These are phyloP conservation scores for Nicotiana undulata DNA, from an alignment of 257 asterid genomes.

Conservation along the genomic window DNA sequence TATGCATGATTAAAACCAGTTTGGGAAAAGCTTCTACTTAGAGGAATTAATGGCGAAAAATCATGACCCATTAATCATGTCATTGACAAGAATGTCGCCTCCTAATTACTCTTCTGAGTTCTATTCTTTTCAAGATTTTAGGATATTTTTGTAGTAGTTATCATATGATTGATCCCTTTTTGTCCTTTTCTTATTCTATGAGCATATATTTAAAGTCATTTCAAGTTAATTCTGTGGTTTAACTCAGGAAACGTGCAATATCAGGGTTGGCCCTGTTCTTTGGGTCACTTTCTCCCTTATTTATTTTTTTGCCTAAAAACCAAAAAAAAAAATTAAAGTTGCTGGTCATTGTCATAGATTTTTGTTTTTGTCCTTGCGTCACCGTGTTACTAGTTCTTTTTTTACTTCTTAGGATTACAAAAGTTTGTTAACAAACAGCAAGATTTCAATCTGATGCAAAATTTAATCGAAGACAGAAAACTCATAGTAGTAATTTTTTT, in stretches of 20 bases:
- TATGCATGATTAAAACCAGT: no score
- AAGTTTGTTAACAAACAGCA: not conserved
- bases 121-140: not conserved
- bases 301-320: not conserved
- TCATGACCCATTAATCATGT: not conserved
- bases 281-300: not conserved
- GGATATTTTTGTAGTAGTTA: not conserved
- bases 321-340: not conserved
- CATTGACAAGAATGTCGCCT: not conserved
- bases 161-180: not conserved
- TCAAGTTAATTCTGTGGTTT: not conserved
- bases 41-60: not conserved
- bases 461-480: not conserved
- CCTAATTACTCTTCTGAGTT: not conserved
- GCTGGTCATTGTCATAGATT: not conserved
- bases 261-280: not conserved
- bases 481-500: not conserved
- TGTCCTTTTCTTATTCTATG: not conserved
- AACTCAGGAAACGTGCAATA: not conserved
- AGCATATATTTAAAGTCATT: not conserved
- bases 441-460: not conserved
- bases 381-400: not conserved
- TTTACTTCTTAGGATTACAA: not conserved
- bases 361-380: not conserved
- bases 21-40: no score